phyloP scores from a whole-genome alignment of 2,329 filamentous ascomycete genomes.

The Blastomyces emzantsi region DNA sequence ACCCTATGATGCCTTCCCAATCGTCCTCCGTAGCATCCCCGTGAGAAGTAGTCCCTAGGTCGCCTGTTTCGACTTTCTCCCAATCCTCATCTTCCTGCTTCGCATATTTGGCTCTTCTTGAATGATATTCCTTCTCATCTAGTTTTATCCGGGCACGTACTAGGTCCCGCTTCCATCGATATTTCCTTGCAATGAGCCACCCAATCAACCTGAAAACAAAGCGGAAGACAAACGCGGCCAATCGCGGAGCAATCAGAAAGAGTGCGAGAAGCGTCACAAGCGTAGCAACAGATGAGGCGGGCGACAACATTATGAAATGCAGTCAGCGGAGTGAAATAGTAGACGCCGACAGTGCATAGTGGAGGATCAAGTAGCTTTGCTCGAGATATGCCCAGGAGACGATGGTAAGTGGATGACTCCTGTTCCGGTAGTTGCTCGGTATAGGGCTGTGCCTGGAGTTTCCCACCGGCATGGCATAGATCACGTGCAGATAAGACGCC shows the following conservation, averaged over 20 bases:
- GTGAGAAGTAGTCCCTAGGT: conserved; percentile 37
- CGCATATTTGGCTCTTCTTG: conserved; percentile 23
- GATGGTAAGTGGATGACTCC: no score
- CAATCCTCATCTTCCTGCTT: conserved; percentile 53
- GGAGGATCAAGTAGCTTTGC: not conserved
- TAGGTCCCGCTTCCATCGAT: conserved; percentile 51
- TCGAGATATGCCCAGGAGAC: not conserved
- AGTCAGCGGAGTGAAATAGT: not conserved
- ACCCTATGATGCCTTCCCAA: conserved; percentile 82
- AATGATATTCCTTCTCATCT: conserved; percentile 31
- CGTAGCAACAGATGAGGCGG: conserved; percentile 25
- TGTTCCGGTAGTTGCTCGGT: no score
- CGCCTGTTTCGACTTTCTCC: conserved; percentile 56
- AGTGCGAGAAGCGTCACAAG: conserved; percentile 28
- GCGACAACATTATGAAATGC: conserved; percentile 14
- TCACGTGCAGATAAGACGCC: not conserved
- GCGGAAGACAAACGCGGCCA: conserved; percentile 27
- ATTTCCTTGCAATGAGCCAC: conserved; percentile 55
- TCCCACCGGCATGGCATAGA: no score
- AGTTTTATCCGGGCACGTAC: conserved; percentile 43
- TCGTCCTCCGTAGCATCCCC: conserved; percentile 44
- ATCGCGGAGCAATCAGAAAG: conserved; percentile 28
- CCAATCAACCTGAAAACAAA: conserved; percentile 42
- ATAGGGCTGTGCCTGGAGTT: no score
- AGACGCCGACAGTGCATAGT: not conserved